phyloP scores from a whole-genome alignment of 148 eudicot species.

The Amaranthus palmeri region DNA sequence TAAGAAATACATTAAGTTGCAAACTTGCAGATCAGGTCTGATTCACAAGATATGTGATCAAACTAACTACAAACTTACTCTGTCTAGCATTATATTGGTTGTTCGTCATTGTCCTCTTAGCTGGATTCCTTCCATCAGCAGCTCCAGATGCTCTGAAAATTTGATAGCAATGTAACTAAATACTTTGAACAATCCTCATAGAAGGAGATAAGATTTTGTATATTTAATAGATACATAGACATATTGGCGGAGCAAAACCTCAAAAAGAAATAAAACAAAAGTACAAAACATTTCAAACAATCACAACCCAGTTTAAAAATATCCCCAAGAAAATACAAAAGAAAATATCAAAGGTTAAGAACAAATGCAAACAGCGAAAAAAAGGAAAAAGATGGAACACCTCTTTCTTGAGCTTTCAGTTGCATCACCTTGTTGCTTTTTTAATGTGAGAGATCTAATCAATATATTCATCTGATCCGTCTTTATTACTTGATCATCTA shows the following conservation, averaged over 20 bases:
- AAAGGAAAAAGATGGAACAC: conserved; percentile 26
- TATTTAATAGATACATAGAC: neutral
- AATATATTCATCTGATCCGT: conserved; percentile 87
- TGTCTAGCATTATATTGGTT: conserved; percentile 43
- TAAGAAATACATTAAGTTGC: neutral
- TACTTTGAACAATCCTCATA: neutral
- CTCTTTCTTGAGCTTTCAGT: conserved; percentile 73
- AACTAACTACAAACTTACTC: conserved; percentile 35
- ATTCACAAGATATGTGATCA: neutral
- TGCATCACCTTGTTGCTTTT: conserved; percentile 60
- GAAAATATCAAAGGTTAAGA: too few species aligned
- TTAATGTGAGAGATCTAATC: conserved; percentile 79
- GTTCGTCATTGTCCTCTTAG: conserved; percentile 59
- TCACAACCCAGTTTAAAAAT: too few species aligned
- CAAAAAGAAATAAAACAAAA: neutral
- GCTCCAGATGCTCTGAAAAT: conserved; percentile 61
- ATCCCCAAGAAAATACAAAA: too few species aligned
- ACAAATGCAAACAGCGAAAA: neutral
- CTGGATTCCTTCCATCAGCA: conserved; percentile 57
- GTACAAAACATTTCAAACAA: too few species aligned
- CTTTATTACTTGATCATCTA: conserved; percentile 82
- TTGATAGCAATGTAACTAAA: neutral
- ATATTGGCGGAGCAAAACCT: neutral
- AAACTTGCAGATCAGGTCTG: neutral
- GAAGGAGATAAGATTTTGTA: neutral